These are phyloP conservation scores for Clitoria ternatea DNA, from an alignment of 306 rosid genomes.

Conservation along the genomic window DNA sequence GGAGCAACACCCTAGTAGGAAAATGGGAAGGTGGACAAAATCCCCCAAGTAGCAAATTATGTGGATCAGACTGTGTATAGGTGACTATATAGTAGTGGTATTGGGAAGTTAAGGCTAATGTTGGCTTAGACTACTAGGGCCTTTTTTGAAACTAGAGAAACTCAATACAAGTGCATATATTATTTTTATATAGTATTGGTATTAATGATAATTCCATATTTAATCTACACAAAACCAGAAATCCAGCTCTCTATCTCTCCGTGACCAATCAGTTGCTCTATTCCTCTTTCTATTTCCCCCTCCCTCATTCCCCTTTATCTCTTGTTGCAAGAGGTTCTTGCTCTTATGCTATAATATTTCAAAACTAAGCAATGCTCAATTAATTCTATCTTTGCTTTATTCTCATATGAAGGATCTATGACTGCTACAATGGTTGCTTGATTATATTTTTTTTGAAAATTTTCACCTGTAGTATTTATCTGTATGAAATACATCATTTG, in stretches of 20 bases:
- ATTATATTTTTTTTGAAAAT: neutral
- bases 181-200: neutral
- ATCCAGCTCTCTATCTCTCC: neutral
- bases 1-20: no score
- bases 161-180: neutral
- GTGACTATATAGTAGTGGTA: no score
- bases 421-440: neutral
- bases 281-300: neutral
- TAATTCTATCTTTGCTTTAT: neutral
- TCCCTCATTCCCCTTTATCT: neutral
- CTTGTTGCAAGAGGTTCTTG: neutral
- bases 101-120: no score
- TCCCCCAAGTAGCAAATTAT: no score
- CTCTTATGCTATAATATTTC: neutral
- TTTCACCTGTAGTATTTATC: neutral
- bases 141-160: no score
- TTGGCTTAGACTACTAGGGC: no score
- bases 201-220: neutral
- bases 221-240: neutral
- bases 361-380: slow-evolving; percentile 8
- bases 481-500: neutral
- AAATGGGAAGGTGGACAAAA: no score
- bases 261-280: neutral
- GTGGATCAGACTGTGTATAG: no score
- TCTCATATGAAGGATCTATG: neutral